Evolutionary conservation across 768 basidiomycete species (phyloP), one percentile per base, ranked within the genome.

Genomic region (Tricholoma matsutake): DNA sequence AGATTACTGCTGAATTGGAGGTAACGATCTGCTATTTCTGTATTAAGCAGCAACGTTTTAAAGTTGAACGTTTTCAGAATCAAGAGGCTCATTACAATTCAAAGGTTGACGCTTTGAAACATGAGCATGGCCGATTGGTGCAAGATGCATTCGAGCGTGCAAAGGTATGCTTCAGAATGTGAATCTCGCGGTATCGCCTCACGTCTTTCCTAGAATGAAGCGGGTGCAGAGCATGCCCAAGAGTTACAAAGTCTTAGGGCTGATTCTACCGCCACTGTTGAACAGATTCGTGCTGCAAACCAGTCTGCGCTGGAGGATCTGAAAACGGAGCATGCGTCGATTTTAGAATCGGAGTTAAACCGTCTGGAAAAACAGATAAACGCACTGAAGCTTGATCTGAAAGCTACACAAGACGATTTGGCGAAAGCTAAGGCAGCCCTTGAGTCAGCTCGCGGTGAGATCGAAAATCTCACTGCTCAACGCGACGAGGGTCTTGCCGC

Each of bases 341-440:
- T 72, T 4, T 77, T 90, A 16, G 86, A 88, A 58, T 80, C 79
- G 16, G 81, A 89, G 65, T 76, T 83, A 41, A 78, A 79, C 57
- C 71, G 71, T 0, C 73, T 87, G 20, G 84, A 86, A 73, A 92
- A 92, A 76, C 81, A 83, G 67, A 80, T 90, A 55, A 77, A 77
- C 57, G 82, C 75, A 54, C 78, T 88, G 63, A 83, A 76, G 59
- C 75, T 93, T 31, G 91, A 94, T 65, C 82, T 94, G 45, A 92
- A 88, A 68, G 93, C 92, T 13, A 92, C 93, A 0, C 85, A 88
- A 67, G 92, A 94, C 63, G 92, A 94, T 70, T 85, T 95, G 35
- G 68, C 79, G 2, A 94, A 92, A 77, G 81, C 89, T 5, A 94
- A 94, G 71, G 69, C 82, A 1, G 74, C 83, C 25, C 68, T 87